Evolutionary conservation across 2,329 filamentous ascomycete genomes (phyloP).

Genomic region (Stemphylium lycopersici): DNA sequence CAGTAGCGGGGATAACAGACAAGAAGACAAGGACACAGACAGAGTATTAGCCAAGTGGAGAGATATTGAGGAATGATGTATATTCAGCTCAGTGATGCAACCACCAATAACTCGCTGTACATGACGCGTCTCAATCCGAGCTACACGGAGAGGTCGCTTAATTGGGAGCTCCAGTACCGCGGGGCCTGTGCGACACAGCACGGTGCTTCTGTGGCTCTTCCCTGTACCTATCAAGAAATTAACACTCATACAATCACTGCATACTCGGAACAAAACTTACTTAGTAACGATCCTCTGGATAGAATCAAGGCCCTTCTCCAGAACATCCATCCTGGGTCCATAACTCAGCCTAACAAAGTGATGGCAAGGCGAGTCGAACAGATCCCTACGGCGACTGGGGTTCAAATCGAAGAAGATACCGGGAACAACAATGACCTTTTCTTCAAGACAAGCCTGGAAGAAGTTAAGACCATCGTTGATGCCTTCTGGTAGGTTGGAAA

Average conservation of each 20-base stretch:
- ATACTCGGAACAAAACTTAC: constrained; percentile 31
- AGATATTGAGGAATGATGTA: too few relatives aligned
- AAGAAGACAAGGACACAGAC: too few relatives aligned
- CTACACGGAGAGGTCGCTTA: background rate
- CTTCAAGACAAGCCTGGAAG: constrained; percentile 89
- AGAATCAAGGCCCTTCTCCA: constrained; percentile 49
- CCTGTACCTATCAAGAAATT: constrained; percentile 11
- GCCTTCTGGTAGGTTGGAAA: constrained; percentile 70
- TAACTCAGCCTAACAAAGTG: constrained; percentile 53
- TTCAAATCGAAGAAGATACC: constrained; percentile 99
- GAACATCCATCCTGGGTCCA: constrained; percentile 49
- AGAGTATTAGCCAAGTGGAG: too few relatives aligned
- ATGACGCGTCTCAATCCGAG: too few relatives aligned
- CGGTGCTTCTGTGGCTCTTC: constrained; percentile 19
- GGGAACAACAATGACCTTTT: constrained; percentile 95
- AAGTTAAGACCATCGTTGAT: constrained; percentile 96
- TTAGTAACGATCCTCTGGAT: constrained; percentile 50
- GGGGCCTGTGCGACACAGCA: constrained; percentile 19
- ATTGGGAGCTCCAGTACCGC: constrained; percentile 12
- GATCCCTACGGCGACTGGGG: constrained; percentile 82
- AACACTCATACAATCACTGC: background rate
- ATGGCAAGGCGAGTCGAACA: constrained; percentile 95
- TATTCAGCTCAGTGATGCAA: too few relatives aligned
- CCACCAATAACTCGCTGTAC: too few relatives aligned
- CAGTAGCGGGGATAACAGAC: too few relatives aligned